Evolutionary conservation across 306 rosid species (phyloP), one percentile per base, ranked within the genome.

Genomic region (Fragaria ananassa): DNA sequence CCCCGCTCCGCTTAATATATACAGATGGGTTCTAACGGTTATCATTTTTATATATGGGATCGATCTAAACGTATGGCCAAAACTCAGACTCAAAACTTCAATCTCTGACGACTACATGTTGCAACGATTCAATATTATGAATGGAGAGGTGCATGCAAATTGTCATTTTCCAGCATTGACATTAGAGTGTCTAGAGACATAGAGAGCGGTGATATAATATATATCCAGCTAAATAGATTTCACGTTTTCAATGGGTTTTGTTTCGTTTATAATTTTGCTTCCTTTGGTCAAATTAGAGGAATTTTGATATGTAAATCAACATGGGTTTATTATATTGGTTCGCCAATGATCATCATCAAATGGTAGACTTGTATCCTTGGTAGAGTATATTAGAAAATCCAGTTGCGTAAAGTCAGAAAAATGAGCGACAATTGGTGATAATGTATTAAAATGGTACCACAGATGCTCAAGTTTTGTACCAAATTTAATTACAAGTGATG

Each of bases 111-210:
- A 17, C 21, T 34, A 61, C 29, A 11, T 11, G 18, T 58, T 25
- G 65, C 1, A 10, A 56, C 80, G 12, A 19, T 61, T 21, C 25
- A 19, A 76, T 29, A 18, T 76, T 25, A 11, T 44, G 58, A 77
- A 56, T 12, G 60, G 34, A 56, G 42, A 39, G 70, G 53, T 42
- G 74, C 67, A 54, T 68, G 69, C 45, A 75, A 50, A 60, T 53
- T 19, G 57, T 44, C 45, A 68, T 19, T 27, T 14, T 46, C 42
- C 11, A 46, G 15, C 42, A 44, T 68, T 14, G 49, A 18, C 64
- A 49, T 39, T 23, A 1, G 1, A 10, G 10, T n/a, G 37, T 54
- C 31, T 37, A 25, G 53, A 39, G 19, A 29, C 39, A 18, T 68
- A 9, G 42, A 18, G 54, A 9, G 53, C 1, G 9, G 58, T 6